A percentile compares a stretch with the other conserved stretches of the same genome.
phyloP scores from a whole-genome alignment of 306 rosid species.

The Lathyrus sativus region DNA sequence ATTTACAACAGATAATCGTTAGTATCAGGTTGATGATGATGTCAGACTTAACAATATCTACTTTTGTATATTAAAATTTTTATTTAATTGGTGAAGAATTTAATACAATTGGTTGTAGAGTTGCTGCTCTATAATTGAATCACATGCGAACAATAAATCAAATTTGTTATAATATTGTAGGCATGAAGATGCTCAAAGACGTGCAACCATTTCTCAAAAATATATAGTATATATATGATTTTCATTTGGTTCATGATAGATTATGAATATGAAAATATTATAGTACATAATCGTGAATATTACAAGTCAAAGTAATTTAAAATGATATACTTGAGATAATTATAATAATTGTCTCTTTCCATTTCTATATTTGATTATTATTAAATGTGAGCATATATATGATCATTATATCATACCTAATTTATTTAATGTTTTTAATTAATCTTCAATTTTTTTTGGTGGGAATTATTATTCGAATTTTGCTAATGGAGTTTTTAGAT shows the following conservation, averaged over 20 bases:
- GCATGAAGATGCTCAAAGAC: slow-evolving; percentile 45
- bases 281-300: slow-evolving; percentile 16
- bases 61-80: too few relatives aligned
- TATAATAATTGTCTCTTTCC: too few relatives aligned
- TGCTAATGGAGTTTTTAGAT: too few relatives aligned
- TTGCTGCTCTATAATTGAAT: slow-evolving; percentile 49
- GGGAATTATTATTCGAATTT: too few relatives aligned
- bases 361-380: too few relatives aligned
- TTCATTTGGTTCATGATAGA: slow-evolving; percentile 39
- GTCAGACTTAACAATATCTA: too few relatives aligned
- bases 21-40: too few relatives aligned
- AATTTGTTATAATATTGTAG: background rate
- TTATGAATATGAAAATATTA: slow-evolving; percentile 10
- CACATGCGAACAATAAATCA: slow-evolving; percentile 42
- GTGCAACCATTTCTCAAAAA: slow-evolving; percentile 59
- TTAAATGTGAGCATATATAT: too few relatives aligned
- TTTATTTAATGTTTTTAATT: too few relatives aligned
- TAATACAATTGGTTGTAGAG: slow-evolving; percentile 29
- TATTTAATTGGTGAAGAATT: slow-evolving; percentile 39
- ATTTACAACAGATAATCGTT: too few relatives aligned
- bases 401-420: too few relatives aligned
- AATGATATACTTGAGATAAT: background rate
- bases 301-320: slow-evolving; percentile 28
- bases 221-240: slow-evolving; percentile 11
- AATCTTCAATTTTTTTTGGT: too few relatives aligned